Evolutionary conservation across 768 basidiomycete species (phyloP).

Genomic region (Pholiota conissans): DNA sequence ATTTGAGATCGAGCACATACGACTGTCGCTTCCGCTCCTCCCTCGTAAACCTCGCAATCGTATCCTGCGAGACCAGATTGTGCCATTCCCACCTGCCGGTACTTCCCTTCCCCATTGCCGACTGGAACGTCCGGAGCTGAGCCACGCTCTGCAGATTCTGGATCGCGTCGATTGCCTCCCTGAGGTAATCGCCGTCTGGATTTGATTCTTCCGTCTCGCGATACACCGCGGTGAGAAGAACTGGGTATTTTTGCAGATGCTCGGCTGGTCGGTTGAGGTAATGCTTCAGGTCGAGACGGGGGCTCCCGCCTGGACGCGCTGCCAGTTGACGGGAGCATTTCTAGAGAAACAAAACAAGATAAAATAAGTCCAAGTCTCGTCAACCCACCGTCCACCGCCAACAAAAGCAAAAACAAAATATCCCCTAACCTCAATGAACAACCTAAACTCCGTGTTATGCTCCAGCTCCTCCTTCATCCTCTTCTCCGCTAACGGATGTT

Average conservation of each 20-base stretch:
- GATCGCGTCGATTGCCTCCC: constrained; percentile 80
- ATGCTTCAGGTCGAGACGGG: constrained; percentile 68
- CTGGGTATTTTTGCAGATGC: constrained; percentile 86
- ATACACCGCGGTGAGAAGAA: constrained; percentile 82
- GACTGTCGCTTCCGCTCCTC: constrained; percentile 83
- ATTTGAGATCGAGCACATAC: constrained; percentile 46
- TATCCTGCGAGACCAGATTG: constrained; percentile 72
- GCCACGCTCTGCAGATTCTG: constrained; percentile 78
- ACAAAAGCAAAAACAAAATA: not conserved
- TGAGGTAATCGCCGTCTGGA: constrained; percentile 80
- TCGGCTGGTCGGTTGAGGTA: constrained; percentile 79
- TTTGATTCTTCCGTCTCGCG: constrained; percentile 79
- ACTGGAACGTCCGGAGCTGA: constrained; percentile 87
- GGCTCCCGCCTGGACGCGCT: constrained; percentile 36
- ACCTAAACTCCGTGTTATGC: constrained; percentile 75
- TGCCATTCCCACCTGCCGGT: constrained; percentile 89
- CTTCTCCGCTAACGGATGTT: constrained; percentile 84
- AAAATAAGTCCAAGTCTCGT: not conserved
- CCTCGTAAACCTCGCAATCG: constrained; percentile 58
- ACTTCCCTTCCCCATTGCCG: constrained; percentile 79
- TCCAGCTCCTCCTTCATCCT: constrained; percentile 85
- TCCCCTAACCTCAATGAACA: constrained; percentile 78
- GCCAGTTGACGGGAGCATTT: constrained; percentile 45
- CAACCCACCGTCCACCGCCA: no score
- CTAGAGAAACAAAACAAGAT: constrained; percentile 21